A percentile compares a stretch with the other conserved stretches of the same genome.
phyloP scores from a whole-genome alignment of 768 basidiomycete species.

The Hericium erinaceus region DNA sequence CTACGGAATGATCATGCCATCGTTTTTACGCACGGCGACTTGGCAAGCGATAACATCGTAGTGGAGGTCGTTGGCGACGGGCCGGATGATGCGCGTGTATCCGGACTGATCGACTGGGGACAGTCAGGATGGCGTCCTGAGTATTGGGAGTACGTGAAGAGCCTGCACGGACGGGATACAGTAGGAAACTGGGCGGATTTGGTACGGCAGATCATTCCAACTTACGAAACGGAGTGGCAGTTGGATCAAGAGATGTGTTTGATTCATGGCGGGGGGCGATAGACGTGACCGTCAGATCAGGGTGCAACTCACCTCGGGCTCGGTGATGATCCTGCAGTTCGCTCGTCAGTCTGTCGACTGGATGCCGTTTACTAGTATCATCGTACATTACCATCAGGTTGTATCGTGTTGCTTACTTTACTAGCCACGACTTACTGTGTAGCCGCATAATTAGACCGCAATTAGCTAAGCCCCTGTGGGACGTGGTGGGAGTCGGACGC shows the following conservation, averaged over 20 bases:
- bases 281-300: neutral
- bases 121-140: conserved; percentile 9
- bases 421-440: too few species aligned
- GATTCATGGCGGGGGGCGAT: neutral
- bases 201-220: neutral
- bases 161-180: neutral
- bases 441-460: too few species aligned
- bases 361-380: too few species aligned
- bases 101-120: conserved; percentile 9
- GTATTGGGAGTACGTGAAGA: conserved; percentile 10
- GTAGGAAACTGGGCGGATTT: neutral
- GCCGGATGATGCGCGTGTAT: conserved; percentile 2
- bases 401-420: too few species aligned
- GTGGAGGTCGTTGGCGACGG: conserved; percentile 2
- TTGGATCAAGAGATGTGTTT: neutral
- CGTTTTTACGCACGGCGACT: conserved; percentile 11
- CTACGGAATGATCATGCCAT: conserved; percentile 2
- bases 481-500: too few species aligned
- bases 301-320: too few species aligned
- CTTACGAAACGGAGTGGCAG: neutral
- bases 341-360: too few species aligned
- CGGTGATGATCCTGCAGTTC: too few species aligned
- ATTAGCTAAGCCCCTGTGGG: too few species aligned
- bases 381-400: too few species aligned
- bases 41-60: conserved; percentile 5